Conservation (phyloP, 495 filamentous ascomycete genomes). For the Hypoxylon crocopeplum region DNA sequence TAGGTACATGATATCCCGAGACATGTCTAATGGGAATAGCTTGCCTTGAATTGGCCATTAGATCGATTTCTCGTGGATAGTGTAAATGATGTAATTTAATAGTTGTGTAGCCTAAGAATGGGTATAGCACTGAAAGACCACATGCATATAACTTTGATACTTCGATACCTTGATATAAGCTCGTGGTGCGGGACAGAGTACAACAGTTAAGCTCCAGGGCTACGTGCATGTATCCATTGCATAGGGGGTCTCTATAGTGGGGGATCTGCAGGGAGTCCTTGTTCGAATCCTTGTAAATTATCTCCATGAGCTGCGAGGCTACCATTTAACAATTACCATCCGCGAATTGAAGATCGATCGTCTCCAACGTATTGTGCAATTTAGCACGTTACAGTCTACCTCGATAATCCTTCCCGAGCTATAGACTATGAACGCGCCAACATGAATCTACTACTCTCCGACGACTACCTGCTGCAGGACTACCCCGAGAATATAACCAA, state of each 20-base stretch:
- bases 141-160: background rate
- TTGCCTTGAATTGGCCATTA: slow-evolving; percentile 59
- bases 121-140: background rate
- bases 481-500: slow-evolving; percentile 89
- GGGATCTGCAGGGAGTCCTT: slow-evolving; percentile 14
- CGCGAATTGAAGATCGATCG: background rate
- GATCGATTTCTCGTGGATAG: background rate
- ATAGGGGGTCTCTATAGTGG: slow-evolving; percentile 4
- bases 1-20: slow-evolving; percentile 25
- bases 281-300: background rate
- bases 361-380: background rate
- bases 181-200: too few relatives aligned
- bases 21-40: slow-evolving; percentile 17
- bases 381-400: background rate
- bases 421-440: slow-evolving; percentile 27
- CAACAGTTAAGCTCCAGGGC: too few relatives aligned
- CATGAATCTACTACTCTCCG: slow-evolving; percentile 61
- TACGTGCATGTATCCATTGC: background rate
- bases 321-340: background rate
- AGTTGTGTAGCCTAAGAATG: background rate
- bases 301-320: slow-evolving; percentile 16
- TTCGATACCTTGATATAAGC: too few relatives aligned
- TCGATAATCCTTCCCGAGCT: background rate
- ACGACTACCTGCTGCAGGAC: slow-evolving; percentile 82
- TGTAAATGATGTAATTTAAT: background rate